Evolutionary conservation across 768 basidiomycete genomes (phyloP).

Genomic region (Clitopilus hobsonii): DNA sequence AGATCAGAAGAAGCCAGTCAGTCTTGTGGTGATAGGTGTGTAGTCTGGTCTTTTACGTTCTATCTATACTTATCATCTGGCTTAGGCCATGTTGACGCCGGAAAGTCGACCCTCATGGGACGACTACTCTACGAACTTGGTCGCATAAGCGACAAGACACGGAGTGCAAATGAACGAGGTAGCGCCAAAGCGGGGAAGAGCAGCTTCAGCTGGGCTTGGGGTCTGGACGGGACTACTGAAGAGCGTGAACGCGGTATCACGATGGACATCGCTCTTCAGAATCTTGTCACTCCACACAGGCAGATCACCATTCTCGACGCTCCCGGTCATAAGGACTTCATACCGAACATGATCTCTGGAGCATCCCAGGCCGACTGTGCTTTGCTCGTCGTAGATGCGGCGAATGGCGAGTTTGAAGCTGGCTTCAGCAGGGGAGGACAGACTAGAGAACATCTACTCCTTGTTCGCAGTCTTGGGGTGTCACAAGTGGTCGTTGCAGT

Average conservation of each 20-base stretch:
- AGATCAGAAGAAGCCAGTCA: conserved; percentile 65
- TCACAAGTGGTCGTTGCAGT: conserved; percentile 87
- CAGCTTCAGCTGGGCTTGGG: conserved; percentile 99
- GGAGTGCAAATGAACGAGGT: conserved; percentile 80
- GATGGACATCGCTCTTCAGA: conserved; percentile 92
- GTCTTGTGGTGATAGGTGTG: conserved; percentile 89
- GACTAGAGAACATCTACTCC: conserved; percentile 88
- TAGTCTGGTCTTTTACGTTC: not conserved
- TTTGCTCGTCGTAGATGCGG: conserved; percentile 86
- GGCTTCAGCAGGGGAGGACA: conserved; percentile 94
- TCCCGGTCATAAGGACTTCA: conserved; percentile 95
- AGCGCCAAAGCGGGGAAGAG: conserved; percentile 88
- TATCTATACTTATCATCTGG: not conserved
- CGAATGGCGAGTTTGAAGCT: conserved; percentile 90
- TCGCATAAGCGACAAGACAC: conserved; percentile 78
- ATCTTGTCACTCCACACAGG: conserved; percentile 66
- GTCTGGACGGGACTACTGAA: conserved; percentile 87
- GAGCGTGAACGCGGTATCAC: conserved; percentile 96
- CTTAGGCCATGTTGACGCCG: conserved; percentile 96
- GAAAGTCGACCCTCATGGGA: conserved; percentile 98
- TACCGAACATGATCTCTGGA: conserved; percentile 99
- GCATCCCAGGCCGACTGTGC: conserved; percentile 97
- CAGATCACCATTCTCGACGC: conserved; percentile 94
- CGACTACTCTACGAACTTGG: conserved; percentile 91
- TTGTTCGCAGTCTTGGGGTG: conserved; percentile 90